Conservation (phyloP, 2,329 filamentous ascomycete genomes). For the Elsinoe ampelina region DNA sequence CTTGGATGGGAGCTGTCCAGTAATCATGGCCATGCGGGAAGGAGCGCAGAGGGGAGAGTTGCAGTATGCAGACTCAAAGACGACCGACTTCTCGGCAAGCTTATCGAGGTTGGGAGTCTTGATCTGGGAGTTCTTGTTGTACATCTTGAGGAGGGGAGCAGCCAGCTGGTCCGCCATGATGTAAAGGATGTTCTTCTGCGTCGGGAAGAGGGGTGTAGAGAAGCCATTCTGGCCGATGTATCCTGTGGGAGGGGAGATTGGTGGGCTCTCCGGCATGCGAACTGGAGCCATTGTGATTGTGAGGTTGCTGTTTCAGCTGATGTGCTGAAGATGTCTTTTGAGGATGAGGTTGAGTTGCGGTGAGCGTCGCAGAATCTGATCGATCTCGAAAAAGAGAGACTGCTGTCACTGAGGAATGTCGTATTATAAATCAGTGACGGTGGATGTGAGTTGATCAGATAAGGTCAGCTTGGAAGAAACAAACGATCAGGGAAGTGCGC, state of each 20-base stretch:
- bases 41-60: constrained; percentile 87
- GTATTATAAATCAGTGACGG: constrained; percentile 2
- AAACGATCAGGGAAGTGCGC: not conserved
- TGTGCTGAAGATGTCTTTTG: not conserved
- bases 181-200: constrained; percentile 70
- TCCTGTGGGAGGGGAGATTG: constrained; percentile 29
- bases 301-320: not conserved
- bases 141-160: constrained; percentile 82
- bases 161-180: constrained; percentile 97
- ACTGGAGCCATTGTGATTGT: constrained; percentile 5
- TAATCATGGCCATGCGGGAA: constrained; percentile 90
- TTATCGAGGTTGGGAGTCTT: constrained; percentile 84
- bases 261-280: constrained; percentile 23
- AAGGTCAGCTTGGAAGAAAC: not conserved
- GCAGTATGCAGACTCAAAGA: constrained; percentile 92
- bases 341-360: not conserved
- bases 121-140: constrained; percentile 81
- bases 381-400: not conserved
- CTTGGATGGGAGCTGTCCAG: constrained; percentile 80
- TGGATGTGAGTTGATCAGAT: not conserved
- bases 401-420: not conserved
- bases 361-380: not conserved
- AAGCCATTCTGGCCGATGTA: constrained; percentile 31
- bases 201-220: constrained; percentile 30
- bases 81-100: constrained; percentile 69